Evolutionary conservation across 192 early-diverging fungal genomes (phyloP), one percentile per base, ranked within the genome.

Genomic region (Radiomyces spectabilis): DNA sequence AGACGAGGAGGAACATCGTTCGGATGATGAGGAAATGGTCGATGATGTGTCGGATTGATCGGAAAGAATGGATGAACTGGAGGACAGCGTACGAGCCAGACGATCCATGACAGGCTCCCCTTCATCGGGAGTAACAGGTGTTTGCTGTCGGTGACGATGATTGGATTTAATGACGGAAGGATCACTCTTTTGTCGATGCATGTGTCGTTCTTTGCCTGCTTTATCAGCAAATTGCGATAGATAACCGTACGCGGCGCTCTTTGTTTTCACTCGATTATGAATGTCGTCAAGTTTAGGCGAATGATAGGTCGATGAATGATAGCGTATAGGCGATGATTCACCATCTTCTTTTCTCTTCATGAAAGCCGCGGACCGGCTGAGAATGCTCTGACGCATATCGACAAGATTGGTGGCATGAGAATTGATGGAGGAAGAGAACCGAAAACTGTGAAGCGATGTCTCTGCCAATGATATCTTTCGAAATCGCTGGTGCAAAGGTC

Each of bases 41-140:
- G n/a, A n/a, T n/a, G n/a, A n/a, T n/a, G n/a, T n/a, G n/a, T n/a
- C n/a, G n/a, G n/a, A n/a, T n/a, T n/a, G n/a, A n/a, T n/a, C n/a
- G n/a, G n/a, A n/a, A n/a, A n/a, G n/a, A n/a, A n/a, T n/a, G n/a
- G n/a, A n/a, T n/a, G n/a, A n/a, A n/a, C n/a, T n/a, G n/a, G n/a
- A n/a, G n/a, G n/a, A n/a, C n/a, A n/a, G n/a, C n/a, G n/a, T n/a
- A n/a, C n/a, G n/a, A n/a, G n/a, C n/a, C n/a, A n/a, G n/a, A n/a
- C n/a, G n/a, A n/a, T n/a, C n/a, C n/a, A n/a, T n/a, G n/a, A n/a
- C 27, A 41, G 35, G 51, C 8, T 41, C 35, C 7, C 27, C 24
- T 24, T 53, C 51, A 38, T 53, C 37, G 16, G 51, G 51, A 27
- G 51, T 53, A 21, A 53, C 51, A 27, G 38, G 38, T 19, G 33